Percentiles rank a stretch among this genome's conserved stretches.
Evolutionary conservation across 2,329 filamentous ascomycete species (phyloP).

Genomic region (Fusarium sacchari): DNA sequence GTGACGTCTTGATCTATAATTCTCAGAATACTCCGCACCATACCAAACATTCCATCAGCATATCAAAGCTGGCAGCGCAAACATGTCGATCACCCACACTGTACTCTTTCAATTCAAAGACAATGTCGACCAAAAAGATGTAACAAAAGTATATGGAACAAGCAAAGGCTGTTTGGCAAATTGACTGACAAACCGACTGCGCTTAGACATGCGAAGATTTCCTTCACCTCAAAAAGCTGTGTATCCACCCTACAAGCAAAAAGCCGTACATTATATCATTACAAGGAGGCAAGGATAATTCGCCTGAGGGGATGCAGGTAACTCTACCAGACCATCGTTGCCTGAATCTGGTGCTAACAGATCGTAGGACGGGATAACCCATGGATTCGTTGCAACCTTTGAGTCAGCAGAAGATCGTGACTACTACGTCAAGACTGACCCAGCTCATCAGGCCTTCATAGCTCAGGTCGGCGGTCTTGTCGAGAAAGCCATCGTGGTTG

Average conservation of each 20-base stretch:
- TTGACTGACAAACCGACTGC: neutral
- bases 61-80: neutral
- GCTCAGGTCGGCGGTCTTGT: conserved; percentile 58
- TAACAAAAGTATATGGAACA: neutral
- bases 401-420: conserved; percentile 69
- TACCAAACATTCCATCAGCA: neutral
- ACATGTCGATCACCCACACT: conserved; percentile 11
- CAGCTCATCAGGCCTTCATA: conserved; percentile 70
- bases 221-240: conserved; percentile 9
- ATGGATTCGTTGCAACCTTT: conserved; percentile 77
- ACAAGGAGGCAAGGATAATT: conserved; percentile 13
- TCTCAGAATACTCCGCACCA: neutral
- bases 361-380: conserved; percentile 68
- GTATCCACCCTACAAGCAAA: conserved; percentile 5
- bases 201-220: conserved; percentile 3
- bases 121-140: neutral
- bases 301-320: conserved; percentile 19
- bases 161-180: rapidly evolving
- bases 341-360: neutral
- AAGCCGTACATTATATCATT: conserved; percentile 6
- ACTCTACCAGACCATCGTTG: rapidly evolving
- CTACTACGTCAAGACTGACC: conserved; percentile 75
- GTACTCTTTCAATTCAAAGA: conserved; percentile 20
- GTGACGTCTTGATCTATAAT: neutral
- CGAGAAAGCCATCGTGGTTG: conserved; percentile 66